These are phyloP conservation scores for Pyrenochaeta sp. DNA, from an alignment of 2,329 filamentous ascomycete genomes.

Conservation along the genomic window DNA sequence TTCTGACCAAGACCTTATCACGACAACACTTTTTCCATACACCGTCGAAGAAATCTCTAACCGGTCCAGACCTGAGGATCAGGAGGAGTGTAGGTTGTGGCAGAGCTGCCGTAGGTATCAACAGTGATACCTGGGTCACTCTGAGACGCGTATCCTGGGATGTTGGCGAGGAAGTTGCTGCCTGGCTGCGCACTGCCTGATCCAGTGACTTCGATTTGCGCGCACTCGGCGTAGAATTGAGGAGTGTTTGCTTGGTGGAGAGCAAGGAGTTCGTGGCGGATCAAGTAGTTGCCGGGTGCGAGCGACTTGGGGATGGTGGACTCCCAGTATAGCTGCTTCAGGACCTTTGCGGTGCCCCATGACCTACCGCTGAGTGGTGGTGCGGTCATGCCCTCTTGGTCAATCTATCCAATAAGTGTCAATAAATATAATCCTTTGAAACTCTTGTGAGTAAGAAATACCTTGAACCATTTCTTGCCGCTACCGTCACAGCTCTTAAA, in stretches of 20 bases:
- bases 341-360: conserved; percentile 61
- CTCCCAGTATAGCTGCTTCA: conserved; percentile 61
- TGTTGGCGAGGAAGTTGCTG: conserved; percentile 54
- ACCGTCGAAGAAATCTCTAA: too few relatives aligned
- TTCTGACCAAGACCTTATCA: too few relatives aligned
- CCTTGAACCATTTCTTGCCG: conserved; percentile 66
- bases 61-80: conserved; percentile 61
- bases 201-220: conserved; percentile 63
- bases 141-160: conserved; percentile 54
- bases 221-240: conserved; percentile 66
- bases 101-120: conserved; percentile 58
- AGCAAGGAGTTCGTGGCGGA: conserved; percentile 66
- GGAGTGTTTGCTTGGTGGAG: conserved; percentile 63
- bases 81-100: conserved; percentile 58
- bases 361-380: conserved; percentile 56
- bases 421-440: too few relatives aligned
- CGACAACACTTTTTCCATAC: too few relatives aligned
- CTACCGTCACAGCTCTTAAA: conserved; percentile 62
- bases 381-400: conserved; percentile 62
- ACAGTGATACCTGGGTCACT: conserved; percentile 62
- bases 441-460: conserved; percentile 21
- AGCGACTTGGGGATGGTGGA: conserved; percentile 61
- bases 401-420: conserved; percentile 35
- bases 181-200: conserved; percentile 57
- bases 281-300: conserved; percentile 37